Evolutionary conservation across 305 asterid species (phyloP), one percentile per base, ranked within the genome.

Genomic region (Fraxinus nigra): DNA sequence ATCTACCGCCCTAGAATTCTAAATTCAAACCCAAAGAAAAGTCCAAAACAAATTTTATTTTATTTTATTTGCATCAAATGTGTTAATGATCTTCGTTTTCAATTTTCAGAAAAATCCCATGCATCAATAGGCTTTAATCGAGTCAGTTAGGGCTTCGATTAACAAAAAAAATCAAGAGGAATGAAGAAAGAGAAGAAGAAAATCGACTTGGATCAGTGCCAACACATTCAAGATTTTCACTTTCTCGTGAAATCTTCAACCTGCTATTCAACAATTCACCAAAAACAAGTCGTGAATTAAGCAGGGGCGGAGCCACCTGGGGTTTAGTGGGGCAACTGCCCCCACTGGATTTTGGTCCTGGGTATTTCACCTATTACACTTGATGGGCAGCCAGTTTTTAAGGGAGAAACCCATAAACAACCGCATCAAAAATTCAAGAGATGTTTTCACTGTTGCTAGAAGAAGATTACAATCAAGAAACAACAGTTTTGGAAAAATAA

Each of bases 261-360:
- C 72, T 32, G 87, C 85, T 85, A 43, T 67, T 78, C 69, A 83
- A 82, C 34, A 16, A 56, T 61, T 18, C 30, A 72, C 61, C 48
- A 81, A 75, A 77, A 24, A 76, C 4, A 24, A 32, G 5, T 33
- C 7, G 80, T 48, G 33, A 1, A 78, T 8, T 8, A 35, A 78
- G 37, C 35, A 76, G 51, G 16, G 16, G 14, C 51, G 51, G 51
- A 43, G 51, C 51, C 51, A 43, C 51, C 51, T 10, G 5, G 51
- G 51, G 5, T 43, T 4, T 43, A 43, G 51, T 11, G 51, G 51
- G 51, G 51, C 3, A 43, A 43, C 51, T 40, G 51, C 16, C 16
- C 51, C 16, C 51, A 43, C 51, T 43, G 51, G 51, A 43, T 43
- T 43, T 43, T 2, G 16, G 51, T 43, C 51, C 51, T 43, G 16